Conservation (phyloP, 305 asterid genomes). For the Andrographis paniculata region DNA sequence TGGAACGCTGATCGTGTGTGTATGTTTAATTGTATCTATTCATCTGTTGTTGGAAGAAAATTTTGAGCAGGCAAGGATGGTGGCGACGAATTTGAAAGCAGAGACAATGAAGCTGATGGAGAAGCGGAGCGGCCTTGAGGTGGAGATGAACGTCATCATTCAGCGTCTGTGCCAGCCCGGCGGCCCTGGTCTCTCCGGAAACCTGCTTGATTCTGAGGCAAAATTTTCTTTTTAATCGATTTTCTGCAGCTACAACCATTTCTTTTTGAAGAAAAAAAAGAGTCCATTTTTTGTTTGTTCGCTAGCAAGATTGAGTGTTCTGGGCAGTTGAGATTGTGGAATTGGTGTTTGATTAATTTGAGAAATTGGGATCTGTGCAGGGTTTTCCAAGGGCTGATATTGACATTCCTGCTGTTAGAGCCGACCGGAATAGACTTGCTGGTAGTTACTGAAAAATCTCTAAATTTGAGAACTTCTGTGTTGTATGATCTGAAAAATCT, state of each 20-base stretch:
- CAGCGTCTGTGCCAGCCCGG: slow-evolving; percentile 70
- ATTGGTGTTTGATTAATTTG: not conserved
- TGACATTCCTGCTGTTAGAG: slow-evolving; percentile 66
- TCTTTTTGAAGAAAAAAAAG: too few relatives aligned
- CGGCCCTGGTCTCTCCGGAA: slow-evolving; percentile 87
- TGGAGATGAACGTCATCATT: slow-evolving; percentile 71
- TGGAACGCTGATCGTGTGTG: too few relatives aligned
- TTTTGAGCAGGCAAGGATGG: slow-evolving; percentile 36
- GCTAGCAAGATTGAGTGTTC: too few relatives aligned
- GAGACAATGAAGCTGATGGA: slow-evolving; percentile 82
- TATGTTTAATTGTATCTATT: too few relatives aligned
- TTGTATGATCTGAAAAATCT: slow-evolving; percentile 1
- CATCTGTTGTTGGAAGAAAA: too few relatives aligned
- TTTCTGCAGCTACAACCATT: not conserved
- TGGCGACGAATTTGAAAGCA: slow-evolving; percentile 80
- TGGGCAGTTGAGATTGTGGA: too few relatives aligned
- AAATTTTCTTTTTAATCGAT: not conserved
- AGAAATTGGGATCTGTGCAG: slow-evolving; percentile 35
- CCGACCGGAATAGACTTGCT: slow-evolving; percentile 68
- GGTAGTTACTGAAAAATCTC: slow-evolving; percentile 34
- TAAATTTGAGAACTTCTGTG: too few relatives aligned
- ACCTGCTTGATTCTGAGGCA: slow-evolving; percentile 73
- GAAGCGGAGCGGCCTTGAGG: slow-evolving; percentile 50
- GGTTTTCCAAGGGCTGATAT: slow-evolving; percentile 91
- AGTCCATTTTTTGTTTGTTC: too few relatives aligned